A percentile compares a stretch with the other conserved stretches of the same genome.
Evolutionary conservation across 495 filamentous ascomycete species (phyloP).

Genomic region (Podospora didyma): DNA sequence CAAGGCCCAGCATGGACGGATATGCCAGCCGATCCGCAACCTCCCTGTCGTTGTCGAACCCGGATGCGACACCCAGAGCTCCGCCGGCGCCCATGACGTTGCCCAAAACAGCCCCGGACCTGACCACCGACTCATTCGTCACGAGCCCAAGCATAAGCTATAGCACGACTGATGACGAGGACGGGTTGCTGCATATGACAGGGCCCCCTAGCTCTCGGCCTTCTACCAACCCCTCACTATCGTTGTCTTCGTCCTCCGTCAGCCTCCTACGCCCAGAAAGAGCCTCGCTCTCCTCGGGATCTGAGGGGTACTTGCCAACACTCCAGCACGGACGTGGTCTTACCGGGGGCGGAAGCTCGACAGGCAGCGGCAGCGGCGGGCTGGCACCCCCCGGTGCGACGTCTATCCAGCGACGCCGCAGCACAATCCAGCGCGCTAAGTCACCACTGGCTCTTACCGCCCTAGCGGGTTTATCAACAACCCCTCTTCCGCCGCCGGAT

Average conservation of each 20-base stretch:
- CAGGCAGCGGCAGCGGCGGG: not conserved
- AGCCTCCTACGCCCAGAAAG: constrained; percentile 39
- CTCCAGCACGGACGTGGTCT: constrained; percentile 8
- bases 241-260: constrained; percentile 24
- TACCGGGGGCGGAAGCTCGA: not conserved
- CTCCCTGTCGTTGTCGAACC: constrained; percentile 12
- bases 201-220: constrained; percentile 25
- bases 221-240: constrained; percentile 12
- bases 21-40: constrained; percentile 22
- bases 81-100: not conserved
- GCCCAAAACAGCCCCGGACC: constrained; percentile 1
- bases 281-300: constrained; percentile 49
- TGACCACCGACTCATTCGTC: constrained; percentile 22
- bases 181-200: constrained; percentile 54
- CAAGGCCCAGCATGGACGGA: constrained; percentile 44
- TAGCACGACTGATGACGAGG: constrained; percentile 79
- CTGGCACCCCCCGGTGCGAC: not conserved
- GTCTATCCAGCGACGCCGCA: constrained; percentile 41
- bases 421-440: constrained; percentile 53
- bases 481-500: constrained; percentile 37
- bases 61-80: constrained; percentile 26
- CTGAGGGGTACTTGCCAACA: constrained; percentile 65
- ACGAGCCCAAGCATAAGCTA: constrained; percentile 59
- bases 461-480: constrained; percentile 40
- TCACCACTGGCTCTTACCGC: constrained; percentile 52